phyloP scores from a whole-genome alignment of 768 basidiomycete species.

The Mycena belliarum region DNA sequence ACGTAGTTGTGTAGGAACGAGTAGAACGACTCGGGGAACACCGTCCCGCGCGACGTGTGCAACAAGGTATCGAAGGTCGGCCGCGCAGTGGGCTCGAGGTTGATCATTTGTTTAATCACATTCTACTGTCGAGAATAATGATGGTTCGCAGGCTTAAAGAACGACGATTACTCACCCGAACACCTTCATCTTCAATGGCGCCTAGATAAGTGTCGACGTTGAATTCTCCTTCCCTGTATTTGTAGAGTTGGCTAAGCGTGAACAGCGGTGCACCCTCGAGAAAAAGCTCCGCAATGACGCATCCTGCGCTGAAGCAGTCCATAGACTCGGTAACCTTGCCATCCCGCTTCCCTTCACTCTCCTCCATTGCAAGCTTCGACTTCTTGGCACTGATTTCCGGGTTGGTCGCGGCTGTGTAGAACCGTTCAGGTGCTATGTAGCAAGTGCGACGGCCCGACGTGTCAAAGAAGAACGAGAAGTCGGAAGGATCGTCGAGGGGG shows the following conservation, averaged over 20 bases:
- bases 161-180: slow-evolving; percentile 60
- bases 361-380: slow-evolving; percentile 50
- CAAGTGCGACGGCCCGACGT: slow-evolving; percentile 92
- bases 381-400: slow-evolving; percentile 74
- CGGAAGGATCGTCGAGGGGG: slow-evolving; percentile 93
- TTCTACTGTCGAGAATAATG: slow-evolving; percentile 51
- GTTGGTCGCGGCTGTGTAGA: slow-evolving; percentile 74
- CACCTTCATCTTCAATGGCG: slow-evolving; percentile 76
- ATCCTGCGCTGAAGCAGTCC: slow-evolving; percentile 96
- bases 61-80: slow-evolving; percentile 83
- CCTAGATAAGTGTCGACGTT: slow-evolving; percentile 71
- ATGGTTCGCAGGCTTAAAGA: background rate
- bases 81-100: slow-evolving; percentile 71
- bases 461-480: slow-evolving; percentile 98
- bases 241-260: slow-evolving; percentile 92
- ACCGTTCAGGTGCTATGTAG: slow-evolving; percentile 95
- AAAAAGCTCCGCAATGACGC: slow-evolving; percentile 95
- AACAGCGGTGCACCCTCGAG: slow-evolving; percentile 92
- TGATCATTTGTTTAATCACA: slow-evolving; percentile 89
- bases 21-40: slow-evolving; percentile 94
- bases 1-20: slow-evolving; percentile 92
- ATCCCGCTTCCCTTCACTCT: slow-evolving; percentile 67
- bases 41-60: slow-evolving; percentile 69
- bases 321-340: slow-evolving; percentile 90
- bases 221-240: slow-evolving; percentile 86